These are phyloP conservation scores for Moringa oleifera DNA, from an alignment of 345 rosid species.

Conservation along the genomic window DNA sequence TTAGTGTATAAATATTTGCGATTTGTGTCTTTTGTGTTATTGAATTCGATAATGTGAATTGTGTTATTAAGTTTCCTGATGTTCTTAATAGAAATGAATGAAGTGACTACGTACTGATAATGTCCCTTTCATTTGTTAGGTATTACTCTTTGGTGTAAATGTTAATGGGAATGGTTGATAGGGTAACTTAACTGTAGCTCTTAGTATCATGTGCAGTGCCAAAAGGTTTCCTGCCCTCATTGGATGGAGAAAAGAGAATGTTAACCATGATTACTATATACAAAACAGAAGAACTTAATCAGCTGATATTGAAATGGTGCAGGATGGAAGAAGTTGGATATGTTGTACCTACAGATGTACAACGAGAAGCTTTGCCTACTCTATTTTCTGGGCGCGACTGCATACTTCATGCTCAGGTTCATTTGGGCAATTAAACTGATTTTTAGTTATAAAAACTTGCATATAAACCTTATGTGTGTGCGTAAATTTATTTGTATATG, in stretches of 20 bases:
- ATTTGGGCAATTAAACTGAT: neutral
- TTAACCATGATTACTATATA: no score
- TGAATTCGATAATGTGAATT: neutral
- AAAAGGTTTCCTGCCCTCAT: no score
- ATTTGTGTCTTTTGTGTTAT: neutral
- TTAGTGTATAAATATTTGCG: neutral
- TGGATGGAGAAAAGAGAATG: neutral
- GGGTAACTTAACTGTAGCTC: no score
- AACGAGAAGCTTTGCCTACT: slow-evolving; percentile 64
- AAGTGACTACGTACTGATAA: no score
- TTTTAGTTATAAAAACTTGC: no score
- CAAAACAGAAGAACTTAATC: neutral
- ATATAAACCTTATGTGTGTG: no score
- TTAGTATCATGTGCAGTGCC: no score
- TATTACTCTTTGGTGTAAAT: neutral
- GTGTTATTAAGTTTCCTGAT: neutral
- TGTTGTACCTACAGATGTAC: slow-evolving; percentile 57
- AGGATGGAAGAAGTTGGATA: slow-evolving; percentile 73
- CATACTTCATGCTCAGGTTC: slow-evolving; percentile 87
- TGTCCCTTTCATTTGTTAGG: neutral
- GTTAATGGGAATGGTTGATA: no score
- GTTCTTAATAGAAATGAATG: neutral
- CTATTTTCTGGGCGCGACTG: slow-evolving; percentile 69
- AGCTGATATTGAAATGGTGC: slow-evolving; percentile 12
- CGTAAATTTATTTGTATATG: no score